Conservation (phyloP, 2,329 filamentous ascomycete species). For the Curvularia sp. region DNA sequence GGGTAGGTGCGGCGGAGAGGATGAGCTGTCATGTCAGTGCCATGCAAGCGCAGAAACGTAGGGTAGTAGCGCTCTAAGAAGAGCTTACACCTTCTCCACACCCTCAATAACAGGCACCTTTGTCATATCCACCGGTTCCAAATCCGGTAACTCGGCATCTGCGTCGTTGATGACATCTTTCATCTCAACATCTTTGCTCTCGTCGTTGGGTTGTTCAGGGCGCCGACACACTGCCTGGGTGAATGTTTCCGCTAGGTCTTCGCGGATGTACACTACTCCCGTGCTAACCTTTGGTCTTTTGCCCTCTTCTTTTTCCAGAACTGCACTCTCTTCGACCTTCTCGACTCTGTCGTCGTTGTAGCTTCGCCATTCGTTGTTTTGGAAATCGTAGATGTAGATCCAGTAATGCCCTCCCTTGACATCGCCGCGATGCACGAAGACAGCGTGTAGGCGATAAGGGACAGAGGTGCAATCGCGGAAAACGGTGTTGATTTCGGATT, state of each 20-base stretch:
- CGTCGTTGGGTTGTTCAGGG: constrained; percentile 16
- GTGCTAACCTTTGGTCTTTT: constrained; percentile 55
- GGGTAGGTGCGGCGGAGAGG: neutral
- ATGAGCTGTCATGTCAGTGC: neutral
- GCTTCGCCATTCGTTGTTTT: constrained; percentile 80
- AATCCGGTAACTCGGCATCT: constrained; percentile 14
- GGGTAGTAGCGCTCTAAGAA: constrained; percentile 1
- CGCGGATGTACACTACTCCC: constrained; percentile 83
- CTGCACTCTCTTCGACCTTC: constrained; percentile 69
- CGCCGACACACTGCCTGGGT: constrained; percentile 60
- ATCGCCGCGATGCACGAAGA: constrained; percentile 86
- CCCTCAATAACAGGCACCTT: constrained; percentile 38
- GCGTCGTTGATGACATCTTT: constrained; percentile 27
- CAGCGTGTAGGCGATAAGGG: constrained; percentile 84
- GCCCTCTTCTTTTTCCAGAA: constrained; percentile 71
- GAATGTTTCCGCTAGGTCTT: constrained; percentile 65
- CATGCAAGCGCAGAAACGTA: neutral
- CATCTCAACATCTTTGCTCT: constrained; percentile 23
- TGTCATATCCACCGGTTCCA: constrained; percentile 14
- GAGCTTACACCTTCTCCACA: constrained; percentile 37
- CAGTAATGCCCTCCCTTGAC: constrained; percentile 81
- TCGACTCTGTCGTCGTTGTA: constrained; percentile 91
- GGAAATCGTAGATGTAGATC: constrained; percentile 94
- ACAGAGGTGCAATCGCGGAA: constrained; percentile 70
- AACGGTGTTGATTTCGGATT: constrained; percentile 60